Percentiles rank a stretch among this genome's conserved stretches.
phyloP scores from a whole-genome alignment of 106 monocot genomes.

The Acanthochlamys bracteata region DNA sequence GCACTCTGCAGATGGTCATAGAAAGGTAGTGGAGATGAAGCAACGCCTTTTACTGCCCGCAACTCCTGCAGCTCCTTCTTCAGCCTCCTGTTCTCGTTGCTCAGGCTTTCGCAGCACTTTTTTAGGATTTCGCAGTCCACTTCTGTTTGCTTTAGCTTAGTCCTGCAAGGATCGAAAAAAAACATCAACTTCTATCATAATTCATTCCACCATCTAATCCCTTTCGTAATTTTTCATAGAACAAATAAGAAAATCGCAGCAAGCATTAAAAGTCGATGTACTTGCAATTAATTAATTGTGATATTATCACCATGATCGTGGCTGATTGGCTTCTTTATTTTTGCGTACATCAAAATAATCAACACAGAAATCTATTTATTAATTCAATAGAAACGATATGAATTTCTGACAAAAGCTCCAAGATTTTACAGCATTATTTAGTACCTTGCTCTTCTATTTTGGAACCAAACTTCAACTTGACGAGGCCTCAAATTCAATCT shows the following conservation, averaged over 20 bases:
- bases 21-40: neutral
- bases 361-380: no score
- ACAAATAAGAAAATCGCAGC: no score
- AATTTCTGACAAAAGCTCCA: no score
- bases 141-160: conserved; percentile 22
- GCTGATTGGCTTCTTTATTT: no score
- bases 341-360: no score
- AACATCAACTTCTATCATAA: neutral
- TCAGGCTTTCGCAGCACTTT: conserved; percentile 21
- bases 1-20: neutral
- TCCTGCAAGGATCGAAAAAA: conserved; percentile 1
- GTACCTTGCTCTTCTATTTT: conserved; percentile 16
- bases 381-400: no score
- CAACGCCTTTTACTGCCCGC: neutral
- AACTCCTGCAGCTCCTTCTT: conserved; percentile 18
- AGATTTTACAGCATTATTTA: neutral
- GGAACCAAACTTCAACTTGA: conserved; percentile 22
- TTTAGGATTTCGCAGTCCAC: conserved; percentile 22
- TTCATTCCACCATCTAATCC: no score
- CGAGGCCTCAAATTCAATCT: conserved; percentile 5
- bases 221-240: no score
- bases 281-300: no score
- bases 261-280: no score
- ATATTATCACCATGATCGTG: no score
- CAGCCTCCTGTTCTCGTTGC: conserved; percentile 16